These are phyloP conservation scores for Suillus subaureus DNA, from an alignment of 768 basidiomycete genomes.

Conservation along the genomic window DNA sequence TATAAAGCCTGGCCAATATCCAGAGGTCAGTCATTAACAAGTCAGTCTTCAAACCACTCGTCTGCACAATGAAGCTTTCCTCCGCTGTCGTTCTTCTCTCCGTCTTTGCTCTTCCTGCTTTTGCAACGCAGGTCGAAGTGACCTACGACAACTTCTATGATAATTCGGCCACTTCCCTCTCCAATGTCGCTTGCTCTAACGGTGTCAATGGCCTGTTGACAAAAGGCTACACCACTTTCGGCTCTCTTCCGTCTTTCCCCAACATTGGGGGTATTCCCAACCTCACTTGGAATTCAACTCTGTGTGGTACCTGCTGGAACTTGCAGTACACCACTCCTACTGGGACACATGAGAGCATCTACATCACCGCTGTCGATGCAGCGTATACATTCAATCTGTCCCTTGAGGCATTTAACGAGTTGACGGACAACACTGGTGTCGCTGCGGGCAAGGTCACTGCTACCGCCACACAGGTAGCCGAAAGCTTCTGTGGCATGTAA, in stretches of 20 bases:
- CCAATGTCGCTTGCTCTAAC: slow-evolving; percentile 37
- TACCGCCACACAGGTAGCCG: slow-evolving; percentile 42
- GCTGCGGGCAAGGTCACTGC: slow-evolving; percentile 49
- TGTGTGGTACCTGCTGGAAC: slow-evolving; percentile 64
- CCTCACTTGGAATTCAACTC: slow-evolving; percentile 45
- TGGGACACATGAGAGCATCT: slow-evolving; percentile 41
- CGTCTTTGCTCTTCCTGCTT: too few relatives aligned
- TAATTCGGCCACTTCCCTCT: slow-evolving; percentile 17
- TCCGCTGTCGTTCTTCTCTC: too few relatives aligned
- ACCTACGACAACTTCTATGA: too few relatives aligned
- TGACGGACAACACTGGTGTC: slow-evolving; percentile 43
- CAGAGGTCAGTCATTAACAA: slow-evolving; percentile 3
- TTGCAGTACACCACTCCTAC: slow-evolving; percentile 45
- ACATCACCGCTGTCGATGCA: slow-evolving; percentile 54
- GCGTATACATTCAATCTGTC: slow-evolving; percentile 44
- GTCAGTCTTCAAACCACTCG: neutral
- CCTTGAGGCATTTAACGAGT: slow-evolving; percentile 34
- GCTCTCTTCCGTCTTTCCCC: slow-evolving; percentile 35
- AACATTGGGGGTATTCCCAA: slow-evolving; percentile 30
- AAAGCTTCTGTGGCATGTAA: slow-evolving; percentile 52
- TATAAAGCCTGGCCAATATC: neutral
- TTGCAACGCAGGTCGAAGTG: too few relatives aligned
- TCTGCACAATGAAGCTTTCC: too few relatives aligned
- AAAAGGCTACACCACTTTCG: slow-evolving; percentile 36
- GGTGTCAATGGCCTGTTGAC: slow-evolving; percentile 34